Evolutionary conservation across 768 basidiomycete genomes (phyloP).

Genomic region (Hypsizygus marmoreus): DNA sequence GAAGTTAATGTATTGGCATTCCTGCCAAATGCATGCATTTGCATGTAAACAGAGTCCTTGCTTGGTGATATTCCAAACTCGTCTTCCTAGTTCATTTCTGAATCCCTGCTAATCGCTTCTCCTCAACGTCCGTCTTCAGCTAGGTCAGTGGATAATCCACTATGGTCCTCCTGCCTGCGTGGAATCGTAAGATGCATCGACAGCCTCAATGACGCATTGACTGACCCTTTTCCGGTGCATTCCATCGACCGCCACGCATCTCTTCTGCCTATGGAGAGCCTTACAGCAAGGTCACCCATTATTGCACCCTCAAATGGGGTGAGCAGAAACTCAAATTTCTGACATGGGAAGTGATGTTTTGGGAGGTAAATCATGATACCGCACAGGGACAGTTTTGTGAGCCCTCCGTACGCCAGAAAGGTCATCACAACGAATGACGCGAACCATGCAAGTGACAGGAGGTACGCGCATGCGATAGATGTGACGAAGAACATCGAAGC

Average conservation of each 20-base stretch:
- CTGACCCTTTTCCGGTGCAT: not conserved
- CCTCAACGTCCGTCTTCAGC: too few species aligned
- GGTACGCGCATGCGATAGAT: slow-evolving; percentile 21
- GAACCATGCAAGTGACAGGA: slow-evolving; percentile 27
- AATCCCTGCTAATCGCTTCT: too few species aligned
- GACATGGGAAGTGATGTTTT: slow-evolving; percentile 2
- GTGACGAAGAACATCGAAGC: slow-evolving; percentile 15
- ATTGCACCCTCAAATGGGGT: not conserved
- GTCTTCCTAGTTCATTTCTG: too few species aligned
- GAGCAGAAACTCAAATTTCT: slow-evolving; percentile 23
- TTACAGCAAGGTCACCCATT: not conserved
- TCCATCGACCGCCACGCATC: not conserved
- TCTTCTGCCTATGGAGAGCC: not conserved
- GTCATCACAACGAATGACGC: slow-evolving; percentile 28
- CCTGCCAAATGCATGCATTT: too few species aligned
- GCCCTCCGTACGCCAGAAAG: slow-evolving; percentile 12
- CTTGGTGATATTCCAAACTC: too few species aligned
- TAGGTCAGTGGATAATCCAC: too few species aligned
- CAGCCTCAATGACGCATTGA: not conserved
- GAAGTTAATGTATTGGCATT: too few species aligned
- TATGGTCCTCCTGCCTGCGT: too few species aligned
- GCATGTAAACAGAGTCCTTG: too few species aligned
- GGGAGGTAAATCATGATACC: slow-evolving; percentile 17
- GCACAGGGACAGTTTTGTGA: slow-evolving; percentile 5
- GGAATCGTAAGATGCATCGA: not conserved